Percentiles rank a stretch among this genome's conserved stretches.
Evolutionary conservation across 1,284 basidiomycete genomes (phyloP).

Genomic region (Anthracocystis walkeri): DNA sequence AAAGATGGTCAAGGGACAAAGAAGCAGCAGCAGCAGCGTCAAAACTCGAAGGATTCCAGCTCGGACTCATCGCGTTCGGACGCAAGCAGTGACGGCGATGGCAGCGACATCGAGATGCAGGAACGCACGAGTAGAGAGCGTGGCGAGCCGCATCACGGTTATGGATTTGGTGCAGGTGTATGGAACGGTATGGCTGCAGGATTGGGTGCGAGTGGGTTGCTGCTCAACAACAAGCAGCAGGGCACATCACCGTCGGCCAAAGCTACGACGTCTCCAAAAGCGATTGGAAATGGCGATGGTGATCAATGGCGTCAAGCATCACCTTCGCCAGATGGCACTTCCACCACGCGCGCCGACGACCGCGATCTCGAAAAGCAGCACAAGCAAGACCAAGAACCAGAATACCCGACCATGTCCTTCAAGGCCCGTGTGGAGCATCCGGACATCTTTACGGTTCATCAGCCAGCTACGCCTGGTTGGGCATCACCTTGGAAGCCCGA

Average conservation of each 20-base stretch:
- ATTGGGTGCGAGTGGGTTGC: conserved; percentile 47
- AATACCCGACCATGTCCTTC: conserved; percentile 51
- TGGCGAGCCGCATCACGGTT: conserved; percentile 24
- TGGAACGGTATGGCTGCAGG: conserved; percentile 42
- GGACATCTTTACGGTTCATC: conserved; percentile 58
- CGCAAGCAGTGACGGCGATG: conserved; percentile 23
- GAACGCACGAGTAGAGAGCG: conserved; percentile 23
- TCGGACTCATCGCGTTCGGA: conserved; percentile 35
- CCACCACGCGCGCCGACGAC: conserved; percentile 35
- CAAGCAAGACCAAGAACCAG: conserved; percentile 22
- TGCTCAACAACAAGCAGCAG: conserved; percentile 37
- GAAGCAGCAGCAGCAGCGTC: conserved; percentile 23
- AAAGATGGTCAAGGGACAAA: conserved; percentile 14
- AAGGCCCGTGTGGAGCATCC: conserved; percentile 47
- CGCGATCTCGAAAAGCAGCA: conserved; percentile 38
- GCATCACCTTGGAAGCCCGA: conserved; percentile 64
- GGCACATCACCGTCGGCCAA: conserved; percentile 14
- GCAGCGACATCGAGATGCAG: conserved; percentile 47
- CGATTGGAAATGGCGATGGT: not conserved
- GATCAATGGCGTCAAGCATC: conserved; percentile 33
- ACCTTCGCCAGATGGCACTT: conserved; percentile 44
- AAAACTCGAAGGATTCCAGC: conserved; percentile 24
- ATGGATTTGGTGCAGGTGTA: conserved; percentile 32
- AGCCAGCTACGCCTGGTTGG: conserved; percentile 64
- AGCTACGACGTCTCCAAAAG: conserved; percentile 2